Percentiles rank a stretch among this genome's conserved stretches.
phyloP scores from a whole-genome alignment of 1,139 yeast species.

The Saccharomyces pastorianus region DNA sequence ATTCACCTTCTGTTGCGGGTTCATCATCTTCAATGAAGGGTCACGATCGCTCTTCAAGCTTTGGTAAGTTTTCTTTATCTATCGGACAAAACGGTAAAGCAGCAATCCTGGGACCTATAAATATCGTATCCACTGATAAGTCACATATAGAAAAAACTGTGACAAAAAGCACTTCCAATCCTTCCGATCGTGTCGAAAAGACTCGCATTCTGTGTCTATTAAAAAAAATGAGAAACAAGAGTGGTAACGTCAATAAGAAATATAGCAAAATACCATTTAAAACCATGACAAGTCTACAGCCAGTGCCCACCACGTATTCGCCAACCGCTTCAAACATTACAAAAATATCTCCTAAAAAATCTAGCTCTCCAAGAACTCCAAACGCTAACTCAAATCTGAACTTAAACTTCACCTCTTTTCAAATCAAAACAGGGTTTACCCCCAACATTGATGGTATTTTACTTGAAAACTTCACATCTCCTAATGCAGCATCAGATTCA shows the following conservation, averaged over 20 bases:
- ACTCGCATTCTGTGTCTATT: constrained; percentile 17
- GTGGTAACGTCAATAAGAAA: constrained; percentile 3
- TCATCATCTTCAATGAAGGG: neutral
- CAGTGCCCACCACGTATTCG: constrained; percentile 1
- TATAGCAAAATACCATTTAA: neutral
- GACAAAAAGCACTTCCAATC: neutral
- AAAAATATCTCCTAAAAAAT: neutral
- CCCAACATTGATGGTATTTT: constrained; percentile 27
- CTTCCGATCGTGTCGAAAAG: constrained; percentile 6
- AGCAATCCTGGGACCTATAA: constrained; percentile 9
- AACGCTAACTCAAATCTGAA: neutral
- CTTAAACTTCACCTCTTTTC: constrained; percentile 6
- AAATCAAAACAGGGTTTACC: constrained; percentile 28
- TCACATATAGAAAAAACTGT: neutral
- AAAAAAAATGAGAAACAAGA: constrained; percentile 21
- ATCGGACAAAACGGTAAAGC: constrained; percentile 25
- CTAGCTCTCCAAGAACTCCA: neutral
- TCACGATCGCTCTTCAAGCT: neutral
- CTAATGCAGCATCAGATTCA: neutral
- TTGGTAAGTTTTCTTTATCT: constrained; percentile 15
- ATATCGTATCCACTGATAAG: neutral
- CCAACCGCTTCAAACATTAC: neutral
- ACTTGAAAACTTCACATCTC: constrained; percentile 10
- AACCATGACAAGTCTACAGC: neutral
- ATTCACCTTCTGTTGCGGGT: neutral